These are phyloP conservation scores for Parastagonospora avenae DNA, from an alignment of 2,329 filamentous ascomycete genomes.

Conservation along the genomic window DNA sequence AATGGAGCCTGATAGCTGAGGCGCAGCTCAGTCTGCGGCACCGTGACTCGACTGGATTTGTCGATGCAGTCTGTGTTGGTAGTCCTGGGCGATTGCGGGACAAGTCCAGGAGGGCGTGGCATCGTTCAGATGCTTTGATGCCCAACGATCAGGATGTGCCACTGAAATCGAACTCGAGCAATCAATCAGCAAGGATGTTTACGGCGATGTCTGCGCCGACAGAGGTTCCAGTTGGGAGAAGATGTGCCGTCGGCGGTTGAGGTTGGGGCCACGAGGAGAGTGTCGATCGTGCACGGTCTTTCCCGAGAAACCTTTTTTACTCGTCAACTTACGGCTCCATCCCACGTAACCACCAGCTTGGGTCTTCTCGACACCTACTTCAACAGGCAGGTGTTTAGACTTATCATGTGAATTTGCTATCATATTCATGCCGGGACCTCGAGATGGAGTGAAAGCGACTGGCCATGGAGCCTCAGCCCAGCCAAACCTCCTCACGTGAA, in stretches of 20 bases:
- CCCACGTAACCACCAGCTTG: conserved; percentile 17
- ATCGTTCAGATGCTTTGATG: background rate
- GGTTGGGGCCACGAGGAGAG: conserved; percentile 1
- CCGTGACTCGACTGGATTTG: conserved; percentile 9
- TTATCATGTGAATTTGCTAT: background rate
- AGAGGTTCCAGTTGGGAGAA: background rate
- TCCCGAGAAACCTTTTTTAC: conserved; percentile 9
- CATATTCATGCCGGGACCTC: background rate
- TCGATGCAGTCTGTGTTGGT: conserved; percentile 7
- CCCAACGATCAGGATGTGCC: background rate
- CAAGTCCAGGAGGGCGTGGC: background rate
- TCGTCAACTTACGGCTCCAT: conserved; percentile 5
- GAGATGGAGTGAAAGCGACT: background rate
- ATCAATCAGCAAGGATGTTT: too few relatives aligned
- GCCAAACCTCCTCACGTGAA: too few relatives aligned
- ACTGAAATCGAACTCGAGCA: too few relatives aligned
- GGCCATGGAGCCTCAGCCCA: background rate
- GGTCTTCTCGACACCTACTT: conserved; percentile 26
- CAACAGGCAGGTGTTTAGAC: conserved; percentile 15
- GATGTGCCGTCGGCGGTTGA: background rate
- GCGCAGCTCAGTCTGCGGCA: conserved; percentile 2
- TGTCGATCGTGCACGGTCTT: conserved; percentile 9
- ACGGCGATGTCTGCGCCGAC: too few relatives aligned
- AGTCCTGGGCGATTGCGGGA: conserved; percentile 7
- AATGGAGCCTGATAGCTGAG: conserved; percentile 2